phyloP scores from a whole-genome alignment of 2,329 filamentous ascomycete genomes.

The Fusarium piperis region DNA sequence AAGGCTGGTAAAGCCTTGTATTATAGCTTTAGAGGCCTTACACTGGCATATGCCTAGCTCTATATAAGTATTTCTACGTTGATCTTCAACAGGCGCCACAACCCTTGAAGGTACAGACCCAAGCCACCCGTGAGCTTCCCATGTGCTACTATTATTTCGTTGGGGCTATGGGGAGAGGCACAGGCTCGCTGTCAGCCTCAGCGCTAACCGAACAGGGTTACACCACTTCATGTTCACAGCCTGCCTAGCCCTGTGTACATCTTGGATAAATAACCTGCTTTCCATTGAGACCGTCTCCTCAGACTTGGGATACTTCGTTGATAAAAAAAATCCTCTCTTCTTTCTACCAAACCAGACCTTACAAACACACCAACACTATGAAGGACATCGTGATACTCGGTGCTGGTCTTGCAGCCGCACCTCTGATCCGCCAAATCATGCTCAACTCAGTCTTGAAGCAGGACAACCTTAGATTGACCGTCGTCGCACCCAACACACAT shows the following conservation, averaged over 20 bases:
- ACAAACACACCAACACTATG: neutral
- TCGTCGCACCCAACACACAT: neutral
- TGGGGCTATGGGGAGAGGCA: neutral
- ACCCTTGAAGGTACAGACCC: neutral
- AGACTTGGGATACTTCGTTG: neutral
- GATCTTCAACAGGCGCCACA: neutral
- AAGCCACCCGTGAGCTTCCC: neutral
- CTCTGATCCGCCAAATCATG: neutral
- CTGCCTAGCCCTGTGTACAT: neutral
- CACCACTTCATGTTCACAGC: neutral
- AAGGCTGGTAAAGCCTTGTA: too few relatives aligned
- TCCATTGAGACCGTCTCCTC: neutral
- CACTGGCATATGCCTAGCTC: too few relatives aligned
- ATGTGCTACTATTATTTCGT: neutral
- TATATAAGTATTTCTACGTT: neutral
- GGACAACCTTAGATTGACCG: neutral
- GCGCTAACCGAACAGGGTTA: neutral
- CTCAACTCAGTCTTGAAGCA: neutral
- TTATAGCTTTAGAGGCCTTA: rapidly evolving
- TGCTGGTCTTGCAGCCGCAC: neutral
- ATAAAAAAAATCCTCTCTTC: neutral
- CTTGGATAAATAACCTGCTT: neutral
- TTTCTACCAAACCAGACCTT: neutral
- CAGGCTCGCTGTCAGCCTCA: neutral
- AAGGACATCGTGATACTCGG: neutral